Percentiles rank a stretch among this genome's conserved stretches.
Evolutionary conservation across 345 rosid genomes (phyloP).

Genomic region (Cochlearia excelsa): DNA sequence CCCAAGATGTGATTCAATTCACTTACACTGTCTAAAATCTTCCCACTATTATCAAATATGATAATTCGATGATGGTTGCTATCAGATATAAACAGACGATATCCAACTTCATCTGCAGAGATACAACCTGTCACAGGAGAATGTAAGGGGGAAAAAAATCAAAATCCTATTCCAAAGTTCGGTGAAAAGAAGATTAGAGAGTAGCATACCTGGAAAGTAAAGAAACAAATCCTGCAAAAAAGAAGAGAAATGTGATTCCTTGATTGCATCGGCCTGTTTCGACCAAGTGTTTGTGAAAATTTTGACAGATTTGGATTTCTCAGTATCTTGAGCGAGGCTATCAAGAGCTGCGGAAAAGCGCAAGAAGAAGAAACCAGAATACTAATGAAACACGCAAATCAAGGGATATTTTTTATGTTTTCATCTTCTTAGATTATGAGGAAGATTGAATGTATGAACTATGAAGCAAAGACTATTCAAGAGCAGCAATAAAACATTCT

Average conservation of each 20-base stretch:
- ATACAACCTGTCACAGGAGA: conserved; percentile 55
- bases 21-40: conserved; percentile 81
- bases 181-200: background rate
- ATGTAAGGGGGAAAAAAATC: background rate
- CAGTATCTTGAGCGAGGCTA: conserved; percentile 36
- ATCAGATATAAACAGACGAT: conserved; percentile 78
- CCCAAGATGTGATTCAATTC: conserved; percentile 3
- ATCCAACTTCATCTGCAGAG: conserved; percentile 66
- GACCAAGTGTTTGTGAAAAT: conserved; percentile 51
- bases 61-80: conserved; percentile 92
- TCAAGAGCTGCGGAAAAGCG: conserved; percentile 48
- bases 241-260: conserved; percentile 49
- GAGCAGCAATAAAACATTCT: background rate
- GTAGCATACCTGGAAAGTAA: conserved; percentile 62
- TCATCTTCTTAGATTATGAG: background rate
- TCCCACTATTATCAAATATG: conserved; percentile 52
- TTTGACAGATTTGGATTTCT: conserved; percentile 34
- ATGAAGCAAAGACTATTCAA: conserved; percentile 7
- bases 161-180: background rate
- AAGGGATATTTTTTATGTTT: background rate
- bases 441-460: conserved; percentile 4
- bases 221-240: conserved; percentile 55
- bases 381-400: conserved; percentile 5
- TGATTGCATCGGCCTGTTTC: conserved; percentile 49
- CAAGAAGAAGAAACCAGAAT: conserved; percentile 28